A percentile compares a stretch with the other conserved stretches of the same genome.
These are phyloP conservation scores for Leccinum pachyderme DNA, from an alignment of 1,284 basidiomycete genomes.

Conservation along the genomic window DNA sequence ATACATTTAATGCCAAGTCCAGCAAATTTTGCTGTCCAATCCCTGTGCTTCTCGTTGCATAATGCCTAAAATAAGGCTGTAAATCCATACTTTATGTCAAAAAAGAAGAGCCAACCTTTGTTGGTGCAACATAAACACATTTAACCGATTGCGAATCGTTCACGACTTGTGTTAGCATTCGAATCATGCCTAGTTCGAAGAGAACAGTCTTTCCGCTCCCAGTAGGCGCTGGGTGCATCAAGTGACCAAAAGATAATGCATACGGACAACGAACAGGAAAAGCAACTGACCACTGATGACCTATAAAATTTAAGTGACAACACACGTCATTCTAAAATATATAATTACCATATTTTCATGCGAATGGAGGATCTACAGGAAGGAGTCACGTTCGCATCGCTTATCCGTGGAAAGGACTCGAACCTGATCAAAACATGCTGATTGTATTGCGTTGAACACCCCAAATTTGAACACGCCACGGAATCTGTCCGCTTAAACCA, in stretches of 20 bases:
- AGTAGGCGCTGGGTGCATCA: conserved; percentile 68
- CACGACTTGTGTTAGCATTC: conserved; percentile 57
- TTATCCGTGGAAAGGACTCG: conserved; percentile 19
- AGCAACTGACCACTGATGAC: conserved; percentile 70
- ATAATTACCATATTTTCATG: conserved; percentile 71
- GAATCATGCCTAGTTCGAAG: conserved; percentile 89
- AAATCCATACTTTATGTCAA: not conserved
- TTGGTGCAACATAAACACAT: conserved; percentile 93
- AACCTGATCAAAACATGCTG: conserved; percentile 76
- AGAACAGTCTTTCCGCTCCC: conserved; percentile 92
- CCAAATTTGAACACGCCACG: conserved; percentile 82
- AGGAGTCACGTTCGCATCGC: conserved; percentile 2
- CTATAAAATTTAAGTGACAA: conserved; percentile 36
- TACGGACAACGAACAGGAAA: not conserved
- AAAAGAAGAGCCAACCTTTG: conserved; percentile 58
- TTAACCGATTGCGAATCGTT: conserved; percentile 44
- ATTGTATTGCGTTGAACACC: conserved; percentile 89
- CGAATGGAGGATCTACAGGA: conserved; percentile 59
- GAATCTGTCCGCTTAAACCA: conserved; percentile 70
- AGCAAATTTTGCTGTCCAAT: conserved; percentile 84
- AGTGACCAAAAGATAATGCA: conserved; percentile 11
- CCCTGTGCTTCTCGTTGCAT: conserved; percentile 80
- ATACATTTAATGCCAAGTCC: conserved; percentile 72
- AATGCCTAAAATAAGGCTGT: conserved; percentile 57
- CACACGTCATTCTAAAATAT: not conserved